Conservation (phyloP, 495 filamentous ascomycete genomes). For the Oleoguttula mirabilis region DNA sequence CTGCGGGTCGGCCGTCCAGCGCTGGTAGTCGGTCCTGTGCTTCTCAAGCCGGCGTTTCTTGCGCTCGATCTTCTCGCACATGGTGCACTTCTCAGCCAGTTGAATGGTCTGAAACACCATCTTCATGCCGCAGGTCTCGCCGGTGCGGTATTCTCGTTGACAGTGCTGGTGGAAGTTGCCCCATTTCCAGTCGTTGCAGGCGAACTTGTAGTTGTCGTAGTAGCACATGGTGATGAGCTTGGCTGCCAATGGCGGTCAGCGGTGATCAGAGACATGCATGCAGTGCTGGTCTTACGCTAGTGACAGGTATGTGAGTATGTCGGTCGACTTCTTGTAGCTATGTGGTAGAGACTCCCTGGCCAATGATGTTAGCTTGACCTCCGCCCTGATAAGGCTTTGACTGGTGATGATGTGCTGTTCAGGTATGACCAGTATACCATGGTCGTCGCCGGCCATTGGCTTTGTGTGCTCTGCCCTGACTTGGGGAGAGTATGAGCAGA, state of each 20-base stretch:
- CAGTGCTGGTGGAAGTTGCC: constrained; percentile 89
- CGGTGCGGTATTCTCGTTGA: constrained; percentile 90
- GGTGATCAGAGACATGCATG: background rate
- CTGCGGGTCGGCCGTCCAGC: constrained; percentile 10
- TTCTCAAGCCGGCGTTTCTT: constrained; percentile 52
- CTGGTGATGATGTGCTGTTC: no score
- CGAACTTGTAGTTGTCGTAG: constrained; percentile 49
- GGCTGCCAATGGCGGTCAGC: background rate
- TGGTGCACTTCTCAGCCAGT: constrained; percentile 53
- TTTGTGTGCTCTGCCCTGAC: no score
- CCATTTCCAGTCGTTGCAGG: constrained; percentile 92
- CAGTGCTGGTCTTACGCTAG: background rate
- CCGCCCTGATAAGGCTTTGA: no score
- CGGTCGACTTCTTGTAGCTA: no score
- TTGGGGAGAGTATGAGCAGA: no score
- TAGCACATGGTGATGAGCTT: constrained; percentile 44
- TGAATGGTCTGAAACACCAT: constrained; percentile 62
- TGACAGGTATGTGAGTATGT: no score
- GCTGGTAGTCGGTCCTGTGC: constrained; percentile 11
- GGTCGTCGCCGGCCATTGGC: no score
- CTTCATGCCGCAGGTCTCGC: constrained; percentile 96
- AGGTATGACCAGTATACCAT: no score
- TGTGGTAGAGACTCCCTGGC: no score
- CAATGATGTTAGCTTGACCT: no score
- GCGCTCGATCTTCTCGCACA: constrained; percentile 86